These are phyloP conservation scores for Maudiozyma bulderi DNA, from an alignment of 805 yeast species.

Conservation along the genomic window DNA sequence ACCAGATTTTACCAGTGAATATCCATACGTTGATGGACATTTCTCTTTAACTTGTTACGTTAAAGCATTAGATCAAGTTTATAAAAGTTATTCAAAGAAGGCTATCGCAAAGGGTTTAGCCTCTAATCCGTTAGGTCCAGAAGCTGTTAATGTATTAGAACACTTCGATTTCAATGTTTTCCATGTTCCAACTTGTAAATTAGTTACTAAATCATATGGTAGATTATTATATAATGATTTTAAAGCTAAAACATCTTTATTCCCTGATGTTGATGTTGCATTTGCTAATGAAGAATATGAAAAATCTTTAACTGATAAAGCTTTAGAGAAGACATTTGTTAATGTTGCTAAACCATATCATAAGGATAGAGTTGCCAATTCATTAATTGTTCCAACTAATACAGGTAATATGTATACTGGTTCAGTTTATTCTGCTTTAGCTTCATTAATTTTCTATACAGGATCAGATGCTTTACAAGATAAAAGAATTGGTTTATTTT, in stretches of 20 bases:
- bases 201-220: slow-evolving; percentile 86
- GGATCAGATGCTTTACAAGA: slow-evolving; percentile 66
- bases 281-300: slow-evolving; percentile 57
- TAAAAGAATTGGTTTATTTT: slow-evolving; percentile 85
- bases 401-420: slow-evolving; percentile 98
- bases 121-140: slow-evolving; percentile 36
- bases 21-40: slow-evolving; percentile 96
- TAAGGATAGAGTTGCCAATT: slow-evolving; percentile 64
- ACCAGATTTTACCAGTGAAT: slow-evolving; percentile 93
- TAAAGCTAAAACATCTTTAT: slow-evolving; percentile 54
- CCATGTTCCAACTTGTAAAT: slow-evolving; percentile 97
- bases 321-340: slow-evolving; percentile 77
- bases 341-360: slow-evolving; percentile 61
- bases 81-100: slow-evolving; percentile 72
- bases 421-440: slow-evolving; percentile 77
- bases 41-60: slow-evolving; percentile 90
- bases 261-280: slow-evolving; percentile 47
- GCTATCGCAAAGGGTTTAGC: slow-evolving; percentile 45
- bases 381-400: slow-evolving; percentile 83
- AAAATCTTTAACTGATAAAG: slow-evolving; percentile 66
- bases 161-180: slow-evolving; percentile 87
- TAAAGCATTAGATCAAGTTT: slow-evolving; percentile 83
- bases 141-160: slow-evolving; percentile 57
- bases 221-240: slow-evolving; percentile 86
- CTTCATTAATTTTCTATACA: slow-evolving; percentile 69